Evolutionary conservation across 2,329 filamentous ascomycete species (phyloP).

Genomic region (Ceratocystis lukuohia): DNA sequence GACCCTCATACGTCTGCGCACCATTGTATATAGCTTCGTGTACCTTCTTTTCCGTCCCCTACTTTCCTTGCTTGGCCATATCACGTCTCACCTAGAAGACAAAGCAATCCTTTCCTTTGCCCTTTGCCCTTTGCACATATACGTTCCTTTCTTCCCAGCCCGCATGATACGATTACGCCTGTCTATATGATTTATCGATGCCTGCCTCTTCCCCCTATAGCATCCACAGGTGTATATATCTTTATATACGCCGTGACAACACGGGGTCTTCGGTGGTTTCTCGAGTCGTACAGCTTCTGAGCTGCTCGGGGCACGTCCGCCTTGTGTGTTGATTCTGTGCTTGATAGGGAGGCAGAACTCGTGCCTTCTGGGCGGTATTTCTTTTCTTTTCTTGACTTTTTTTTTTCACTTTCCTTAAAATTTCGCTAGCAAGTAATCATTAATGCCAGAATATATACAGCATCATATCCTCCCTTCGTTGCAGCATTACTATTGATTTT

Average conservation of each 20-base stretch:
- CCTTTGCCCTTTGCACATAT: background rate
- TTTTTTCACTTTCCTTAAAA: constrained; percentile 4
- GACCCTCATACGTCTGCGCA: too few species aligned
- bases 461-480: background rate
- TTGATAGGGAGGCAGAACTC: too few species aligned
- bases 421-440: constrained; percentile 6
- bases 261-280: background rate
- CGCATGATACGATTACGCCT: background rate
- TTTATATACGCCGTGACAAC: background rate
- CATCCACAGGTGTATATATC: background rate
- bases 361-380: background rate
- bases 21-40: background rate
- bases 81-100: too few species aligned
- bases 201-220: background rate
- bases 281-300: too few species aligned
- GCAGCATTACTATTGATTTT: background rate
- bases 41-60: background rate
- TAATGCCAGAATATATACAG: background rate
- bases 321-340: background rate
- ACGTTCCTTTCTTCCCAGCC: too few species aligned
- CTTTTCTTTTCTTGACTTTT: background rate
- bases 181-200: background rate
- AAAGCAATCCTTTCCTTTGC: background rate
- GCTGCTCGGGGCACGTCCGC: background rate
- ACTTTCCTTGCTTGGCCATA: background rate